Evolutionary conservation across 208 protist genomes (phyloP), one percentile per base, ranked within the genome.

Genomic region (Wallacemonas sp.): DNA sequence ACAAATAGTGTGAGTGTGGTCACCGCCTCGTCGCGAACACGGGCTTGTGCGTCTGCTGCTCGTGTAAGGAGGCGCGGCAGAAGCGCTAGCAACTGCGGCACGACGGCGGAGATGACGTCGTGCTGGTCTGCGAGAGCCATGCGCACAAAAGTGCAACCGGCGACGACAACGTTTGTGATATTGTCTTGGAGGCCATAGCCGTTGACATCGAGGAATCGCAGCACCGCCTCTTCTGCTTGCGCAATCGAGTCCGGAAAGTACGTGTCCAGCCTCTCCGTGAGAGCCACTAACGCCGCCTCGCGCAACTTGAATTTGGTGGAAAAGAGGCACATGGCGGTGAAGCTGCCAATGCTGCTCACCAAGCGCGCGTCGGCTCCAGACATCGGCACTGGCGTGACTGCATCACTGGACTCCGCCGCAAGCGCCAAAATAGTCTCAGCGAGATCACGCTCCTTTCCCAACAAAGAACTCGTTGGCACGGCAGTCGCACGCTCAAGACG

Each of bases 181-280:
- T 71, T 57, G 58, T 97, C 91, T 57, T 95, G 89, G 39, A 97
- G 62, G 1, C 91, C 91, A 34, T 81, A 85, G 10, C 61, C 62
- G 60, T 88, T 93, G 33, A 80, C 50, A 60, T 96, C 85, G 1
- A 90, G 65, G 42, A 85, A 96, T 32, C 87, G 76, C 27, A 96
- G 70, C n/a, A 96, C 67, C 1, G 76, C 78, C 26, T 85, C 79
- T 44, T 85, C 83, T n/a, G 88, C 69, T 3, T 29, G 15, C 0
- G 67, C 41, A 17, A 37, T 19, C 6, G 50, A 22, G 30, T 34
- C 30, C 3, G 30, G 26, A 19, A 57, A 57, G 30, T 26, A 57
- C 2, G 21, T 17, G 30, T 62, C 63, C 38, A 87, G 71, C 26
- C 71, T 34, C 24, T 84, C 76, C 10, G 67, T 76, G 8, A 92